Base-by-base conservation (phyloP, 306 rosid species). In the Castanea crenata region DNA sequence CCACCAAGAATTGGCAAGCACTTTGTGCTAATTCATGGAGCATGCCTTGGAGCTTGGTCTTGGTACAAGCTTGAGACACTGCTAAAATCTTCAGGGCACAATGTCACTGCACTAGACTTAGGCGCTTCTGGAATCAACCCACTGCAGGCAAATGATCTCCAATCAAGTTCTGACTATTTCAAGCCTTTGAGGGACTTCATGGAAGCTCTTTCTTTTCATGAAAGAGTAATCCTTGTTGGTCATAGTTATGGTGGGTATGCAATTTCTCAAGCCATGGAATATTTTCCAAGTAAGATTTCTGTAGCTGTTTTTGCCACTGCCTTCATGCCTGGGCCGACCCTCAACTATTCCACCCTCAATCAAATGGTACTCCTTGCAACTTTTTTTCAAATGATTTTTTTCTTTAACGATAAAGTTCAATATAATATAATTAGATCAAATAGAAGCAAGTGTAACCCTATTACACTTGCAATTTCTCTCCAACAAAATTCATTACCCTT, bases 11-110 rank as follows among this genome's bases (percentile, higher is more conserved):
- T 41, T 19, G 25, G 21, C 54, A 74, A 77, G 41, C 87, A 89
- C 20, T 82, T 87, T 32, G 85, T 87, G 55, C 79, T 85, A 4
- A 84, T 89, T 13, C 93, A 89, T 25, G 86, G 93, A 6, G 78
- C 89, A 1, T 85, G 92, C 76, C 86, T 80, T n/a, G 89, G 92
- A 2, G 90, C 85, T 27, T 85, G 89, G 90, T 81, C 83, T 0
- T 87, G 92, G 90, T 87, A 81, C 84, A 87, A 86, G 79, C 78
- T 86, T 14, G 55, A 54, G 12, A 3, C 83, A 12, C n/a, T 76
- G 12, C 68, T 87, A 0, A 64, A 70, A 62, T 65, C 76, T 0
- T 58, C 71, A 2, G 87, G 88, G 19, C 81, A 89, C 62, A 63
- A 34, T 0, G 85, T 87, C 49, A 89, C 78, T 0, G 76, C 86